phyloP scores from a whole-genome alignment of 495 filamentous ascomycete genomes.

The Astrothelium macrocarpum region DNA sequence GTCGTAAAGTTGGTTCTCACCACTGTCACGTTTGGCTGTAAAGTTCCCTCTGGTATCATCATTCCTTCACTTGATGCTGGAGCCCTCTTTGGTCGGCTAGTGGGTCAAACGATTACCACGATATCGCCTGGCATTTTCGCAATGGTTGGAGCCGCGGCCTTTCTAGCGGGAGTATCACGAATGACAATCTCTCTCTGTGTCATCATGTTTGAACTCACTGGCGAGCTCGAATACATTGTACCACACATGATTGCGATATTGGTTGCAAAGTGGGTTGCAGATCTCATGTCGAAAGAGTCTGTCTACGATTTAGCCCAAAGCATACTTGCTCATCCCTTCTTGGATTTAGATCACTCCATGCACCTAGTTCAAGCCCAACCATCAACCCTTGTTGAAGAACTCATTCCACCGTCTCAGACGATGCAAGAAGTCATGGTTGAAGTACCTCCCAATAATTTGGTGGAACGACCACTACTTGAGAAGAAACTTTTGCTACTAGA shows the following conservation, averaged over 20 bases:
- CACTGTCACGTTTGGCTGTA: conserved; percentile 47
- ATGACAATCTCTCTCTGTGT: conserved; percentile 51
- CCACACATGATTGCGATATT: conserved; percentile 52
- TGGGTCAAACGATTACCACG: conserved; percentile 40
- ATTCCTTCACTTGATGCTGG: conserved; percentile 50
- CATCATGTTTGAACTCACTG: conserved; percentile 48
- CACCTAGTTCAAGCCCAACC: conserved; percentile 29
- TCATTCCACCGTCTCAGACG: conserved; percentile 44
- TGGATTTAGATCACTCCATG: conserved; percentile 42
- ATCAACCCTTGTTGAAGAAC: conserved; percentile 34
- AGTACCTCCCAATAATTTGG: conserved; percentile 36
- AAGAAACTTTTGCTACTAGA: conserved; percentile 40
- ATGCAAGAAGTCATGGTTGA: conserved; percentile 48
- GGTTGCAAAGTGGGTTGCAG: conserved; percentile 50
- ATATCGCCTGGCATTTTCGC: conserved; percentile 51
- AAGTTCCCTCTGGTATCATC: conserved; percentile 51
- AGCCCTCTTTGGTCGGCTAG: conserved; percentile 45
- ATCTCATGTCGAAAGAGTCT: conserved; percentile 40
- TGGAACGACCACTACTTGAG: conserved; percentile 34
- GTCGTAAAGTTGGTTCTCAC: conserved; percentile 45
- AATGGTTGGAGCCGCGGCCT: conserved; percentile 51
- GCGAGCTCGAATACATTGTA: conserved; percentile 39
- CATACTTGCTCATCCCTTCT: conserved; percentile 48
- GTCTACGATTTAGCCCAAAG: conserved; percentile 50
- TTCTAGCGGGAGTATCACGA: conserved; percentile 47